Percentiles rank a stretch among this genome's conserved stretches.
phyloP scores from a whole-genome alignment of 129 eudicot species.

The Apium graveolens region DNA sequence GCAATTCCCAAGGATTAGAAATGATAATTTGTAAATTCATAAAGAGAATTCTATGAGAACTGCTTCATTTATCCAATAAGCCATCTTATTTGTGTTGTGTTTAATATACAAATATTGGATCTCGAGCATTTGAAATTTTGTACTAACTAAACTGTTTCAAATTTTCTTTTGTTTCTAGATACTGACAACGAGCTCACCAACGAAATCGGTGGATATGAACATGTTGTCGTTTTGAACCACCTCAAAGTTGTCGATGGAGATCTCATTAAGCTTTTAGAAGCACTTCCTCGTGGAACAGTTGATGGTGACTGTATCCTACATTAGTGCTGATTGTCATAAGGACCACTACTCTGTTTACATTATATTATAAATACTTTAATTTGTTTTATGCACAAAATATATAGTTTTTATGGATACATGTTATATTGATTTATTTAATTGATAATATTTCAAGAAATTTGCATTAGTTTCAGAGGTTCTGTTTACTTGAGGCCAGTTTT shows the following conservation, averaged over 20 bases:
- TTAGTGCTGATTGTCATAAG: not conserved
- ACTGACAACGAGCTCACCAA: slow-evolving; percentile 73
- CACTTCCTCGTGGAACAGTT: slow-evolving; percentile 74
- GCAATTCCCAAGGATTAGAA: not conserved
- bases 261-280: slow-evolving; percentile 60
- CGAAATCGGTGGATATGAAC: slow-evolving; percentile 94
- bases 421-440: not conserved
- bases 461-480: not conserved
- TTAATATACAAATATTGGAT: not conserved
- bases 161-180: slow-evolving; percentile 34
- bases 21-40: not conserved
- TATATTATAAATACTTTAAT: not conserved
- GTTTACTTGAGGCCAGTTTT: not conserved
- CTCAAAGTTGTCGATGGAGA: slow-evolving; percentile 90
- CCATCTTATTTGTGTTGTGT: not conserved
- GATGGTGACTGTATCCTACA: slow-evolving; percentile 89
- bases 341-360: not conserved
- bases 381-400: not conserved
- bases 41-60: not conserved
- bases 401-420: not conserved
- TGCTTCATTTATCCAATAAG: not conserved
- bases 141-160: not conserved
- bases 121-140: not conserved
- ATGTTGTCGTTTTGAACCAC: slow-evolving; percentile 58
- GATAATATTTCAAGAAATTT: not conserved